Evolutionary conservation across 2,329 filamentous ascomycete genomes (phyloP).

Genomic region (Cercospora beticola): DNA sequence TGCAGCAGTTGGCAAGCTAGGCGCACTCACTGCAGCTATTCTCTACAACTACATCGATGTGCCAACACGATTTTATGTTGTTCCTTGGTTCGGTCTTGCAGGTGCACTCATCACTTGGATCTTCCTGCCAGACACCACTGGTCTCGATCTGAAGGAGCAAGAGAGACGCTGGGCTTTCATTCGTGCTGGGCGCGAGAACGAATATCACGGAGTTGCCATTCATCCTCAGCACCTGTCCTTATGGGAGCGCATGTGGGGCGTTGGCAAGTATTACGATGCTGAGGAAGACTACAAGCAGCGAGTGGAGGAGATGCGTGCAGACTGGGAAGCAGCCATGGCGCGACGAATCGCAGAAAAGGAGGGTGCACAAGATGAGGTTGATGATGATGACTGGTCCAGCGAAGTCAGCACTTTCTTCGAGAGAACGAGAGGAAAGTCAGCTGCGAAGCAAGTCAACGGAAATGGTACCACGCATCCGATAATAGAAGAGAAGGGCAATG

Average conservation of each 20-base stretch:
- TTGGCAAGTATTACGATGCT: conserved; percentile 79
- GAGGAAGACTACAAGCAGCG: conserved; percentile 76
- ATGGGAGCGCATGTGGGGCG: conserved; percentile 79
- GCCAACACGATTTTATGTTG: conserved; percentile 82
- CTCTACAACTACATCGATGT: conserved; percentile 93
- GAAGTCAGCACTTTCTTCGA: conserved; percentile 57
- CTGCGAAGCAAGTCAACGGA: conserved; percentile 11
- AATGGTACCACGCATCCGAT: conserved; percentile 12
- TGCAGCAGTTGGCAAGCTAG: conserved; percentile 85
- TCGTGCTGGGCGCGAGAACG: conserved; percentile 69
- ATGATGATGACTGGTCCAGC: conserved; percentile 48
- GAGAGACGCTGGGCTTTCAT: conserved; percentile 91
- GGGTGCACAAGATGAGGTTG: conserved; percentile 39
- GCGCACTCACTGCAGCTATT: conserved; percentile 81
- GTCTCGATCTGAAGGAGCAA: conserved; percentile 94
- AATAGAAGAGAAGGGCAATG: conserved; percentile 22
- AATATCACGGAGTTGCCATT: conserved; percentile 92
- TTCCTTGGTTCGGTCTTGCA: conserved; percentile 90
- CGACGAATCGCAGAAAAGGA: conserved; percentile 53
- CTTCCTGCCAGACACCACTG: conserved; percentile 95
- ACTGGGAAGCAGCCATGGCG: conserved; percentile 57
- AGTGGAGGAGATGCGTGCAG: conserved; percentile 72
- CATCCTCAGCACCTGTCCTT: conserved; percentile 84
- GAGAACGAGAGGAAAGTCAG: conserved; percentile 43
- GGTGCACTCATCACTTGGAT: conserved; percentile 79